Conservation (phyloP, 768 basidiomycete species). For the Lactarius indigo region DNA sequence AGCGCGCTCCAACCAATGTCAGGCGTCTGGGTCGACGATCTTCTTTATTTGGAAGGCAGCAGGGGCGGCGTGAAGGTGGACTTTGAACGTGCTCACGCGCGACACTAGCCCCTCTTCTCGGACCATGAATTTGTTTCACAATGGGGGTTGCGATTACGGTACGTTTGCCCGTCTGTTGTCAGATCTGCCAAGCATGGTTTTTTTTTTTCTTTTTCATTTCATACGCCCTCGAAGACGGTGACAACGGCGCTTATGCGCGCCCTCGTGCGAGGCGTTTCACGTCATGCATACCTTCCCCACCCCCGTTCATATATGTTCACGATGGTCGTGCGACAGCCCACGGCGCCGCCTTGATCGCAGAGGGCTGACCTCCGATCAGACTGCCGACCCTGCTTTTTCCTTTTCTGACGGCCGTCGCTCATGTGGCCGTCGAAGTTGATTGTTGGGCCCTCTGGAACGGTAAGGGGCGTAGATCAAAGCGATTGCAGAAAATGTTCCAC, state of each 20-base stretch:
- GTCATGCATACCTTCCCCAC: slow-evolving; percentile 61
- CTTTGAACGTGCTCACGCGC: slow-evolving; percentile 87
- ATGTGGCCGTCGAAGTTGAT: slow-evolving; percentile 82
- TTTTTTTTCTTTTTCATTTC: not conserved
- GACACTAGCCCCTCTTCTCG: slow-evolving; percentile 77
- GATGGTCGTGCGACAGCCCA: slow-evolving; percentile 80
- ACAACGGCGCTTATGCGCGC: slow-evolving; percentile 82
- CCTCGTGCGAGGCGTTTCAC: slow-evolving; percentile 94
- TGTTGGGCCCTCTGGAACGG: slow-evolving; percentile 82
- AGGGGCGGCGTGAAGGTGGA: slow-evolving; percentile 93
- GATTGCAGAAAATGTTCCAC: slow-evolving; percentile 75
- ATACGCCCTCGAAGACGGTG: not conserved
- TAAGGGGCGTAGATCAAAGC: slow-evolving; percentile 55
- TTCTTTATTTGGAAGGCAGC: slow-evolving; percentile 64
- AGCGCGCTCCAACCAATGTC: no score
- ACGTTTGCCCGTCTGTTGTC: slow-evolving; percentile 28
- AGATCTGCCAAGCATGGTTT: slow-evolving; percentile 27
- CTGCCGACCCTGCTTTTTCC: slow-evolving; percentile 81
- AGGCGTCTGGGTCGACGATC: slow-evolving; percentile 63
- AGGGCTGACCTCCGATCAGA: slow-evolving; percentile 75
- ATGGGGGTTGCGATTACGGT: slow-evolving; percentile 92
- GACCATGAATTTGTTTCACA: slow-evolving; percentile 93
- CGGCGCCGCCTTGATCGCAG: slow-evolving; percentile 75
- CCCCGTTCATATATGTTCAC: slow-evolving; percentile 75
- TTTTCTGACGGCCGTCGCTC: slow-evolving; percentile 81